phyloP scores from a whole-genome alignment of 768 basidiomycete genomes.

The Megacollybia marginata region DNA sequence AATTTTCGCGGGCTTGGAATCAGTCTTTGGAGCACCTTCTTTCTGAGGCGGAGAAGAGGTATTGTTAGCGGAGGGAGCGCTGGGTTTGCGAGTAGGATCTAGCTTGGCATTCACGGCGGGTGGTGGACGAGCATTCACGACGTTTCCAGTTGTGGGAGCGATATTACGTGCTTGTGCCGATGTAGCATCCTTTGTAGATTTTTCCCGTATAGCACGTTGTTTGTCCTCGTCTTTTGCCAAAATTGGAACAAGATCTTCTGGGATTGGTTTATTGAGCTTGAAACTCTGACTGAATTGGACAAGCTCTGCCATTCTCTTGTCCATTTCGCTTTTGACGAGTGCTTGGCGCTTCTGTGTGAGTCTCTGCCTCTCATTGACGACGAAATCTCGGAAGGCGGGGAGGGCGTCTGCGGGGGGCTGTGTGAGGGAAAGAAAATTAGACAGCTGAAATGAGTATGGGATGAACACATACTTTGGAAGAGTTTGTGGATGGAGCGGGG shows the following conservation, averaged over 20 bases:
- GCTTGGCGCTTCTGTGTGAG: constrained; percentile 88
- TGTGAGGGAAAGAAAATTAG: constrained; percentile 2
- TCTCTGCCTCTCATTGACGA: constrained; percentile 85
- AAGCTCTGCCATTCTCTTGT: constrained; percentile 88
- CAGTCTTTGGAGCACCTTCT: constrained; percentile 14
- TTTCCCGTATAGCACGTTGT: constrained; percentile 77
- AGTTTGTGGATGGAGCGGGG: constrained; percentile 43
- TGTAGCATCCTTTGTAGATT: constrained; percentile 59
- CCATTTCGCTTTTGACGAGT: constrained; percentile 87
- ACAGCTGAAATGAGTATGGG: neutral
- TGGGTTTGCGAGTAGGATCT: constrained; percentile 19
- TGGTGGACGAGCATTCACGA: constrained; percentile 19
- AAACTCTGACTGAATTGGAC: constrained; percentile 90
- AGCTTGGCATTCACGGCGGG: constrained; percentile 28
- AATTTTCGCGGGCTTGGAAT: constrained; percentile 20
- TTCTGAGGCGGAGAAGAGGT: constrained; percentile 18
- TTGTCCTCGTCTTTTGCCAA: constrained; percentile 92
- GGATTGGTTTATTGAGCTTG: constrained; percentile 96
- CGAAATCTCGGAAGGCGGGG: constrained; percentile 87
- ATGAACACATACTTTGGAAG: constrained; percentile 39
- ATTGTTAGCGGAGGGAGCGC: constrained; percentile 8
- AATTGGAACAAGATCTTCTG: constrained; percentile 88
- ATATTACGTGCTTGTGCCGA: constrained; percentile 66
- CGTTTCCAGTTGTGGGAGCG: constrained; percentile 29
- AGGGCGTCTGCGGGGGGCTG: constrained; percentile 71